Percentiles rank a stretch among this genome's conserved stretches.
These are phyloP conservation scores for Hanseniaspora uvarum DNA, from an alignment of 1,139 yeast species.

Conservation along the genomic window DNA sequence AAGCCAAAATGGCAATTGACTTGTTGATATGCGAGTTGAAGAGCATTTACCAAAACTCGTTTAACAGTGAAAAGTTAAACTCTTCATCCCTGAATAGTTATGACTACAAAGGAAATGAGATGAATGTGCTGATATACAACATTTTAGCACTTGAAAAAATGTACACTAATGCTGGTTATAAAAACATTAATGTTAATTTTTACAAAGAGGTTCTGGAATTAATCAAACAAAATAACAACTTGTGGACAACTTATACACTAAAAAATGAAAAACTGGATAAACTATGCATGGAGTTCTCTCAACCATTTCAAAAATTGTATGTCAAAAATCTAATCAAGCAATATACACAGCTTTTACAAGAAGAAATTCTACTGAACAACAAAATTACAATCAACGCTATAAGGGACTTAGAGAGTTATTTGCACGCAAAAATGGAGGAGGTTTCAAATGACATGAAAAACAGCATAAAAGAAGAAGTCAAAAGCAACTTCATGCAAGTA, in stretches of 20 bases:
- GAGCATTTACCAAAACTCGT: neutral
- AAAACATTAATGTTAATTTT: no score
- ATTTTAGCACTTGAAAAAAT: neutral
- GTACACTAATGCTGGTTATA: neutral
- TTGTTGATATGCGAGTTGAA: slow-evolving; percentile 9
- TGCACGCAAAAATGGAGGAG: neutral
- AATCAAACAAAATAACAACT: neutral
- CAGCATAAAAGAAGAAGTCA: neutral
- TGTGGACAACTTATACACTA: slow-evolving; percentile 8
- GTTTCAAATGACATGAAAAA: neutral
- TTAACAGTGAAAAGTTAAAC: neutral
- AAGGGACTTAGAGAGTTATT: neutral
- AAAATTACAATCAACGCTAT: neutral
- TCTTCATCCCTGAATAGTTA: neutral
- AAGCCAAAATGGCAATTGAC: slow-evolving; percentile 3
- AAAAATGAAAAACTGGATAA: slow-evolving; percentile 8
- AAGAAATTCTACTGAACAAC: neutral
- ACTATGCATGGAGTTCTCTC: neutral
- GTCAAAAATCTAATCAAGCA: neutral
- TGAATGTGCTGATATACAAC: neutral
- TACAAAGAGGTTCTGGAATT: slow-evolving; percentile 5
- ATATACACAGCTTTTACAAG: neutral
- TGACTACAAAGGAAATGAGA: neutral
- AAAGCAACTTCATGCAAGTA: neutral
- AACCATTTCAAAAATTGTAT: slow-evolving; percentile 5